phyloP scores from a whole-genome alignment of 176 grass and related monocot genomes.

The Triticum timopheevii region DNA sequence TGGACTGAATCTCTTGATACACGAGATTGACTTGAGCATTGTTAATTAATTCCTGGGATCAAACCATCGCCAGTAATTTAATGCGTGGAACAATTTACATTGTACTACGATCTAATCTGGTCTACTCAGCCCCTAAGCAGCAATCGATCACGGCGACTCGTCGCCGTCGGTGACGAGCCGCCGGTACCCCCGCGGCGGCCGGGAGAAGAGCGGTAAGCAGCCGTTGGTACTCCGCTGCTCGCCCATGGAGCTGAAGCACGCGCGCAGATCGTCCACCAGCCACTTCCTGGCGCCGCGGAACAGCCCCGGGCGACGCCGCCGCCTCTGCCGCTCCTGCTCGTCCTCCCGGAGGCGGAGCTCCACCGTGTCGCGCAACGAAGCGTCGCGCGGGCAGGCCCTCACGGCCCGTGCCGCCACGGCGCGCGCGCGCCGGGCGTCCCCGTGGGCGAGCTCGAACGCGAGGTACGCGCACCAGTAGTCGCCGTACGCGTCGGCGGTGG shows the following conservation, averaged over 20 bases:
- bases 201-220: not conserved
- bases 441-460: not conserved
- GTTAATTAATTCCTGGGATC: not conserved
- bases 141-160: not conserved
- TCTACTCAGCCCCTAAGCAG: not conserved
- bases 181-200: not conserved
- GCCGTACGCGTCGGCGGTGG: not conserved
- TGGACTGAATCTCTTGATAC: not conserved
- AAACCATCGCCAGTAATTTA: not conserved
- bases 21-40: not conserved
- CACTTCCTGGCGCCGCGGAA: not conserved
- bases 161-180: not conserved
- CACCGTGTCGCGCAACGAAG: not conserved
- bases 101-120: not conserved
- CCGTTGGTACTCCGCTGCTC: not conserved
- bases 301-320: not conserved
- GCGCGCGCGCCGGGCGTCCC: not conserved
- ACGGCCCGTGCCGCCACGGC: not conserved
- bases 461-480: constrained; percentile 21
- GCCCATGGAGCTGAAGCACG: not conserved
- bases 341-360: not conserved
- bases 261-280: not conserved
- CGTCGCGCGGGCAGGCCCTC: not conserved
- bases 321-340: not conserved
- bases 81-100: not conserved